Evolutionary conservation across 306 rosid genomes (phyloP).

Genomic region (Quercus alba): DNA sequence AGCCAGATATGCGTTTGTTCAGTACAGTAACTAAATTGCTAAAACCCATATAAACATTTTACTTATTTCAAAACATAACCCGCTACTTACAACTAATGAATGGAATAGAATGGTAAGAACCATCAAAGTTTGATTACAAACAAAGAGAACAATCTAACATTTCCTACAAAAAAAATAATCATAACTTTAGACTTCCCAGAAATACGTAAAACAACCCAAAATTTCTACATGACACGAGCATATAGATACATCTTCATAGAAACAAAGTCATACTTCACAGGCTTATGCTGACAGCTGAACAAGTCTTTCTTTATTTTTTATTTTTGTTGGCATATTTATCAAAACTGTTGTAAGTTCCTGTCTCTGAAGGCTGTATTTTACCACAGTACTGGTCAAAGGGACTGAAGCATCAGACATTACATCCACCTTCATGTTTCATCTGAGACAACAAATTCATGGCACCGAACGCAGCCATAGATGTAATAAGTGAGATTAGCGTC

Average conservation of each 20-base stretch:
- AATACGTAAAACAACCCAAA: not conserved
- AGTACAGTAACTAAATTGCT: not conserved
- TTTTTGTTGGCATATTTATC: constrained; percentile 30
- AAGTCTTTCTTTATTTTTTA: constrained; percentile 3
- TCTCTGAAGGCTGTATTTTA: constrained; percentile 9
- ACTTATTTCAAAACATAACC: not conserved
- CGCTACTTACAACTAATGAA: not conserved
- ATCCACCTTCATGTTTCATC: constrained; percentile 10
- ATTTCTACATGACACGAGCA: constrained; percentile 15
- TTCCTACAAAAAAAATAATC: not conserved
- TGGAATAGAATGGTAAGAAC: not conserved
- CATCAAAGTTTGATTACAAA: not conserved
- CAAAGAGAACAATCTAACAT: not conserved
- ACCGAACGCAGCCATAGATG: not conserved
- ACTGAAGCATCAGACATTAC: constrained; percentile 11
- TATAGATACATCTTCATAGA: constrained; percentile 14
- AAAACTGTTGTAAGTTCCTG: constrained; percentile 12
- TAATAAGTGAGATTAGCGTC: constrained; percentile 13
- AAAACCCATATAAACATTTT: not conserved
- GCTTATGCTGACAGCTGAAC: constrained; percentile 13
- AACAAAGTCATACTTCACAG: constrained; percentile 25
- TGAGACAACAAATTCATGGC: constrained; percentile 13
- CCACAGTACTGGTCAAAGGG: constrained; percentile 9
- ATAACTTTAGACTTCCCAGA: not conserved
- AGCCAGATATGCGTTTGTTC: not conserved